Evolutionary conservation across 768 basidiomycete genomes (phyloP).

Genomic region (Nevesoporus exiguus): DNA sequence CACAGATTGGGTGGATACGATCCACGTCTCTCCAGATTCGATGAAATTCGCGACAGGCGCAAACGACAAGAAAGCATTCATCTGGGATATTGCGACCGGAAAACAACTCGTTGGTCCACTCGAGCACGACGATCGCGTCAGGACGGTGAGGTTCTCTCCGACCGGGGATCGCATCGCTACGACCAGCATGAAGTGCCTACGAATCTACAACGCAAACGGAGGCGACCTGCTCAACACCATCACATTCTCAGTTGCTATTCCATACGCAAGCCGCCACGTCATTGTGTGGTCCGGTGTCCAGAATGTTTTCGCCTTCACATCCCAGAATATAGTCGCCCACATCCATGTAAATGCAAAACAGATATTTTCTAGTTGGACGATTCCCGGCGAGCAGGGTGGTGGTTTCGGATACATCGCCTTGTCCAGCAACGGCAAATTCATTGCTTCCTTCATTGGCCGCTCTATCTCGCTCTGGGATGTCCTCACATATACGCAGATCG

Average conservation of each 20-base stretch:
- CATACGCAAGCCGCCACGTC: background rate
- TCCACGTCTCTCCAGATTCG: conserved; percentile 1
- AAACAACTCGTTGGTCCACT: conserved; percentile 7
- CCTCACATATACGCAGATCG: background rate
- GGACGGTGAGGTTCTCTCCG: conserved; percentile 8
- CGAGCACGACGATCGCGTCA: background rate
- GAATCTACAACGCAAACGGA: background rate
- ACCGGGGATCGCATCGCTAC: conserved; percentile 3
- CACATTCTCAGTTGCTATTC: too few species aligned
- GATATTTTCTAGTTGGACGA: background rate
- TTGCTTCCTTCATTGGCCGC: background rate
- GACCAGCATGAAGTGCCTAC: background rate
- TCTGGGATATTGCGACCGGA: conserved; percentile 7
- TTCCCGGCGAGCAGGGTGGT: background rate
- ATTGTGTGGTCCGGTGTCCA: background rate
- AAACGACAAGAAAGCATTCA: background rate
- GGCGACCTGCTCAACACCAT: background rate
- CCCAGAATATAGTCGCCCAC: background rate
- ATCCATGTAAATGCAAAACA: background rate
- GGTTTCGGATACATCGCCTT: background rate
- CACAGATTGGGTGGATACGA: background rate
- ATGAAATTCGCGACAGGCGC: conserved; percentile 1
- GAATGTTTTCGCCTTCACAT: background rate
- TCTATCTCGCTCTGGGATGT: conserved; percentile 2
- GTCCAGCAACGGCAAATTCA: background rate